Conservation (phyloP, 257 asterid species). For the Datura wrightii region DNA sequence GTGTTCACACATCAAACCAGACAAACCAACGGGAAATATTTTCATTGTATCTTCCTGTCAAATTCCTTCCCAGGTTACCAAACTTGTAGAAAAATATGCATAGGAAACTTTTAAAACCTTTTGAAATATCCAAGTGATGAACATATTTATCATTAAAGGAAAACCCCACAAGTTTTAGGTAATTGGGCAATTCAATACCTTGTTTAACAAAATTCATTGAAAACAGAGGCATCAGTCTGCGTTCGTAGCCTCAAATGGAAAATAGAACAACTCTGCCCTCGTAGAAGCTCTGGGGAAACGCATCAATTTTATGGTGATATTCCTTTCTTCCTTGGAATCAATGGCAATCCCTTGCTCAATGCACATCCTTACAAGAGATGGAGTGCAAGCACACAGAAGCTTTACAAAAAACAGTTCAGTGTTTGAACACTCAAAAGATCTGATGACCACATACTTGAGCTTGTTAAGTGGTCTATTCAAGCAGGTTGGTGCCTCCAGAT, state of each 20-base stretch:
- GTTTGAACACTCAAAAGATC: neutral
- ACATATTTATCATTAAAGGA: neutral
- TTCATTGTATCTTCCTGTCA: neutral
- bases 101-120: neutral
- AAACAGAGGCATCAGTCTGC: neutral
- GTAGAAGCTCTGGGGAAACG: neutral
- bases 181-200: neutral
- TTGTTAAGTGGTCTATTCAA: neutral
- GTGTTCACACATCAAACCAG: neutral
- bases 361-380: neutral
- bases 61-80: neutral
- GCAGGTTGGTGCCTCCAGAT: neutral
- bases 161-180: neutral
- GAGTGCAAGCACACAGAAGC: neutral
- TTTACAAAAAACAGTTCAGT: neutral
- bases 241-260: neutral
- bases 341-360: neutral
- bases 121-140: neutral
- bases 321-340: neutral
- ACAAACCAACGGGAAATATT: neutral
- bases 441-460: neutral
- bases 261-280: neutral
- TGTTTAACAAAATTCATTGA: neutral
- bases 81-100: neutral
- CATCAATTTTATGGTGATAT: conserved; percentile 2